A percentile compares a stretch with the other conserved stretches of the same genome.
Conservation (phyloP, 2,329 filamentous ascomycete species). For the Phoma sp. region DNA sequence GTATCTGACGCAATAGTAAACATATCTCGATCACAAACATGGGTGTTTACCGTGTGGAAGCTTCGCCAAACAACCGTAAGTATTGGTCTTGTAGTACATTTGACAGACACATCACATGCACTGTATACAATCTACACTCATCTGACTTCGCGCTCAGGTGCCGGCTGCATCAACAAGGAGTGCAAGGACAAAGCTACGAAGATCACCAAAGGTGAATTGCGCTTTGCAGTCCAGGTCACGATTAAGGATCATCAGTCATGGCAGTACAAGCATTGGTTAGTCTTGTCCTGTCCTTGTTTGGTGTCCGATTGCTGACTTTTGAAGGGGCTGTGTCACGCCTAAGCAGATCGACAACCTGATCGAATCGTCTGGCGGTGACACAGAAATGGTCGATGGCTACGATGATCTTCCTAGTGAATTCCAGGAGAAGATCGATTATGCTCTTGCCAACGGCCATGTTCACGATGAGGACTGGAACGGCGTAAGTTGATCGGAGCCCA, state of each 20-base stretch:
- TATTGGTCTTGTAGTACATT: neutral
- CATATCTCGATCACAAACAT: conserved; percentile 18
- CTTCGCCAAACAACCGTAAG: conserved; percentile 60
- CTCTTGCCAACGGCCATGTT: conserved; percentile 78
- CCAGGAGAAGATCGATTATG: conserved; percentile 75
- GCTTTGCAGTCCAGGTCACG: conserved; percentile 75
- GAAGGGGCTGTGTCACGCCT: conserved; percentile 88
- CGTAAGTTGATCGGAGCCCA: conserved; percentile 59
- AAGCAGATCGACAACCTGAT: conserved; percentile 71
- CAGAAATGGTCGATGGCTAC: conserved; percentile 76
- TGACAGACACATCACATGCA: neutral
- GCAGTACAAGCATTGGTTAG: conserved; percentile 87
- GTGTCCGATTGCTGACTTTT: conserved; percentile 11
- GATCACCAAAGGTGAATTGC: conserved; percentile 73
- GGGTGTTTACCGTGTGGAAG: conserved; percentile 39
- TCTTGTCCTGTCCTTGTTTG: neutral
- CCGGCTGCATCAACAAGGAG: conserved; percentile 69
- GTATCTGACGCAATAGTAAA: conserved; percentile 6
- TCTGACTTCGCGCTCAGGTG: neutral
- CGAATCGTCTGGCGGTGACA: conserved; percentile 62
- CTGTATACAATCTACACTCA: neutral
- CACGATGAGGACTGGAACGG: conserved; percentile 87
- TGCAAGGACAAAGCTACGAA: conserved; percentile 76
- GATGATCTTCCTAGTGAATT: conserved; percentile 74
- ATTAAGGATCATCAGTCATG: conserved; percentile 67